Percentiles rank a stretch among this genome's conserved stretches.
phyloP scores from a whole-genome alignment of 2,329 filamentous ascomycete genomes.

The Zymoseptoria tritici region DNA sequence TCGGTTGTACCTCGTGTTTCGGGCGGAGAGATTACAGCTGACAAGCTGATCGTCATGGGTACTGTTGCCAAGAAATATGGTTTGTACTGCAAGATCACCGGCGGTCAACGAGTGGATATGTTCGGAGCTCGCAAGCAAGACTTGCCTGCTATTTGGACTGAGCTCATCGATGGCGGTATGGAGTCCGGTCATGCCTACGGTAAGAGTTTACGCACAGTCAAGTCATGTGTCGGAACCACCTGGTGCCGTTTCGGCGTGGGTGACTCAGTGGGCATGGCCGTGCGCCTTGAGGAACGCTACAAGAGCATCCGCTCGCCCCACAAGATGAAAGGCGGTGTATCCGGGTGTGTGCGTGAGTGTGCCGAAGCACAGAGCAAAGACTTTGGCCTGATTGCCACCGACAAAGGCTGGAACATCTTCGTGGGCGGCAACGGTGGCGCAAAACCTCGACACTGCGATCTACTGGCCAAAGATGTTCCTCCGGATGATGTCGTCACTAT shows the following conservation, averaged over 20 bases:
- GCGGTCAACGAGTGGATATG: constrained; percentile 86
- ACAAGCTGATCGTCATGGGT: constrained; percentile 76
- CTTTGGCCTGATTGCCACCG: constrained; percentile 84
- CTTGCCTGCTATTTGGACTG: constrained; percentile 71
- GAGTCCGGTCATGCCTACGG: constrained; percentile 87
- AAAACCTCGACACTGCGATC: constrained; percentile 71
- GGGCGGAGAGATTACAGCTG: constrained; percentile 79
- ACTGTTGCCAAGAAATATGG: constrained; percentile 76
- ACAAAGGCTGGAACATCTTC: constrained; percentile 90
- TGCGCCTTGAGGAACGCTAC: constrained; percentile 80
- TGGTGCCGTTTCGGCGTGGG: constrained; percentile 88
- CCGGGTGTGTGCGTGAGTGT: constrained; percentile 85
- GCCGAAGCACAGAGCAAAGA: constrained; percentile 91
- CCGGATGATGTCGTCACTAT: constrained; percentile 76
- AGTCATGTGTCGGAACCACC: constrained; percentile 83
- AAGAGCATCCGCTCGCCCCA: constrained; percentile 85
- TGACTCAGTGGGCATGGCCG: constrained; percentile 85
- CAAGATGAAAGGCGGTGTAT: constrained; percentile 79
- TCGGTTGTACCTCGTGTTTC: constrained; percentile 78
- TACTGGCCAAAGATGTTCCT: constrained; percentile 79
- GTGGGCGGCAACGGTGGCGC: constrained; percentile 85
- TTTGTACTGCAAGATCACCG: constrained; percentile 87
- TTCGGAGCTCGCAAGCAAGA: constrained; percentile 88
- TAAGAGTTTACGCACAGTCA: constrained; percentile 80
- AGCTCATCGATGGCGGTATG: constrained; percentile 75